Evolutionary conservation across 106 monocot species (phyloP).

Genomic region (Acorus gramineus): DNA sequence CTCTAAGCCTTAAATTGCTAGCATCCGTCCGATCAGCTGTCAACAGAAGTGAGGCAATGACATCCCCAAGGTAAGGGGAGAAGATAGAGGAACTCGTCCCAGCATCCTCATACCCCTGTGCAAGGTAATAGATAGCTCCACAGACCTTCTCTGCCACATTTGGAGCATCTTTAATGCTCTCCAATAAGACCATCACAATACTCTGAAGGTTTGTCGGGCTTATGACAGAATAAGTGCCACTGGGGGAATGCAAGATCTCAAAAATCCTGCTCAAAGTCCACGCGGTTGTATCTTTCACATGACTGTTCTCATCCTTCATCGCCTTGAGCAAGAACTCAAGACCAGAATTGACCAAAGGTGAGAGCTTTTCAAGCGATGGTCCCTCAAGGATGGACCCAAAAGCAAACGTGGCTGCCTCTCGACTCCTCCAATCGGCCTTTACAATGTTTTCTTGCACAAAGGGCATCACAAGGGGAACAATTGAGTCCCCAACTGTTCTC

Average conservation of each 20-base stretch:
- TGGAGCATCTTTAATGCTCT: constrained; percentile 46
- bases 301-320: constrained; percentile 62
- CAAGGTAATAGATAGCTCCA: constrained; percentile 62
- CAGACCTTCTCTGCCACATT: constrained; percentile 81
- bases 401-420: constrained; percentile 83
- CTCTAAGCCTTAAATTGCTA: constrained; percentile 35
- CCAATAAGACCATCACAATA: constrained; percentile 36
- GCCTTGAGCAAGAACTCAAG: constrained; percentile 68
- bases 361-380: constrained; percentile 56
- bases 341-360: constrained; percentile 51
- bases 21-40: constrained; percentile 53
- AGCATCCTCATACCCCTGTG: constrained; percentile 62
- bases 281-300: constrained; percentile 85
- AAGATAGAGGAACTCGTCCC: constrained; percentile 18
- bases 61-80: constrained; percentile 44
- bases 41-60: constrained; percentile 49
- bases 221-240: constrained; percentile 21
- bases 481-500: constrained; percentile 63
- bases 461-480: constrained; percentile 85
- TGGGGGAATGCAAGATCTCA: constrained; percentile 47
- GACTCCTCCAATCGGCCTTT: constrained; percentile 44
- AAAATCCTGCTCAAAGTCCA: constrained; percentile 66
- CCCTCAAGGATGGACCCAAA: constrained; percentile 89
- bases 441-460: constrained; percentile 65
- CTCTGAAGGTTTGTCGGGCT: constrained; percentile 25